Evolutionary conservation across 2,329 filamentous ascomycete genomes (phyloP).

Genomic region (Cladosporium sp.): DNA sequence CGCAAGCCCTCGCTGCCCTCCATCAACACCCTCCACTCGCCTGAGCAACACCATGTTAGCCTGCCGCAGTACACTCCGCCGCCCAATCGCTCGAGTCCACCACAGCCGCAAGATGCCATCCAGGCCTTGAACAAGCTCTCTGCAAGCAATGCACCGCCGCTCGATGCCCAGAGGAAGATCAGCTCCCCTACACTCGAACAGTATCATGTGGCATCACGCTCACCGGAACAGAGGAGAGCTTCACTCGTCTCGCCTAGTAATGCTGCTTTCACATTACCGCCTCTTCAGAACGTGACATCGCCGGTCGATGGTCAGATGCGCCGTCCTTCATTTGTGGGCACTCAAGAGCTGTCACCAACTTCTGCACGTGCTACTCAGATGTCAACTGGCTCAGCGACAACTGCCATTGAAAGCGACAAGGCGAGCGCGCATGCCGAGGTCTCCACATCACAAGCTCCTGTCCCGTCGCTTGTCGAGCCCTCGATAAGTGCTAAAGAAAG

Average conservation of each 20-base stretch:
- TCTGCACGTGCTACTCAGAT: slow-evolving; percentile 15
- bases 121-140: slow-evolving; percentile 38
- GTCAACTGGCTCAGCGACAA: slow-evolving; percentile 10
- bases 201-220: slow-evolving; percentile 48
- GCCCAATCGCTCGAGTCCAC: slow-evolving; percentile 10
- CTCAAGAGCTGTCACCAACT: slow-evolving; percentile 29
- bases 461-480: slow-evolving; percentile 23
- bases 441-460: slow-evolving; percentile 29
- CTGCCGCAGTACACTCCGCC: slow-evolving; percentile 19
- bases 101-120: slow-evolving; percentile 38
- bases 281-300: slow-evolving; percentile 39
- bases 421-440: not conserved
- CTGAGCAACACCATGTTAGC: slow-evolving; percentile 22
- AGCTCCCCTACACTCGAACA: slow-evolving; percentile 50
- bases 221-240: slow-evolving; percentile 43
- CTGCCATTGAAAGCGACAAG: not conserved
- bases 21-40: slow-evolving; percentile 24
- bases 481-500: slow-evolving; percentile 19
- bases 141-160: slow-evolving; percentile 31
- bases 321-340: slow-evolving; percentile 33
- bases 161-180: slow-evolving; percentile 32
- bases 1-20: slow-evolving; percentile 28
- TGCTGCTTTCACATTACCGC: slow-evolving; percentile 42
- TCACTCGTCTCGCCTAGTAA: slow-evolving; percentile 38
- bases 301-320: slow-evolving; percentile 21